A percentile compares a stretch with the other conserved stretches of the same genome.
phyloP scores from a whole-genome alignment of 2,329 filamentous ascomycete species.

The Helotiales sp. region DNA sequence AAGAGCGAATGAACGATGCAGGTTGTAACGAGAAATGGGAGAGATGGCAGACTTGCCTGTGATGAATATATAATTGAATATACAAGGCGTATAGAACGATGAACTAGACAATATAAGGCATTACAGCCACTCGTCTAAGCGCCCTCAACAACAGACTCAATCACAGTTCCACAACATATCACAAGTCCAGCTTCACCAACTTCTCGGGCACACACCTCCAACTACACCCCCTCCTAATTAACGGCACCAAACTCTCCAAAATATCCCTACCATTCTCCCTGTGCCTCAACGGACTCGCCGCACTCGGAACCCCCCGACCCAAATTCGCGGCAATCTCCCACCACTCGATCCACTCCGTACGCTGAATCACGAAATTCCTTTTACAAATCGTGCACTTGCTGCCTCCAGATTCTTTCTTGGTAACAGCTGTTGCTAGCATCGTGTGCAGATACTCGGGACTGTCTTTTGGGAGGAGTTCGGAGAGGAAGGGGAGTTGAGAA shows the following conservation, averaged over 20 bases:
- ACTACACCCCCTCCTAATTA: conserved; percentile 45
- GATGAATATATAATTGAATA: too few species aligned
- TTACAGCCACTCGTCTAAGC: too few species aligned
- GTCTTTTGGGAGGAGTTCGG: conserved; percentile 31
- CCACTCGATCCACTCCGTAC: conserved; percentile 68
- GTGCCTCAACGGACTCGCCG: conserved; percentile 32
- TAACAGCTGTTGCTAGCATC: conserved; percentile 39
- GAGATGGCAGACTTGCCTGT: too few species aligned
- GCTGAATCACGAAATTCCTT: conserved; percentile 54
- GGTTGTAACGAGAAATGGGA: too few species aligned
- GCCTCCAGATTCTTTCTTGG: conserved; percentile 54
- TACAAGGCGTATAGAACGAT: too few species aligned
- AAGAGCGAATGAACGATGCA: too few species aligned
- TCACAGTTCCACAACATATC: neutral
- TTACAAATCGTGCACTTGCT: conserved; percentile 58
- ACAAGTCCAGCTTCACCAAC: conserved; percentile 1
- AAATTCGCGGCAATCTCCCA: conserved; percentile 49
- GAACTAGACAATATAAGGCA: too few species aligned
- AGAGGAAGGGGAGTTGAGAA: conserved; percentile 31
- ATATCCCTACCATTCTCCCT: conserved; percentile 41
- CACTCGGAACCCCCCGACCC: conserved; percentile 27
- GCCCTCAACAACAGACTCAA: neutral
- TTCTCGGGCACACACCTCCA: conserved; percentile 42
- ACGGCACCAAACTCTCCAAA: conserved; percentile 41
- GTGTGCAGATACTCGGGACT: conserved; percentile 33